Evolutionary conservation across 192 early-diverging fungal genomes (phyloP).

Genomic region (Coemansia asiatica): DNA sequence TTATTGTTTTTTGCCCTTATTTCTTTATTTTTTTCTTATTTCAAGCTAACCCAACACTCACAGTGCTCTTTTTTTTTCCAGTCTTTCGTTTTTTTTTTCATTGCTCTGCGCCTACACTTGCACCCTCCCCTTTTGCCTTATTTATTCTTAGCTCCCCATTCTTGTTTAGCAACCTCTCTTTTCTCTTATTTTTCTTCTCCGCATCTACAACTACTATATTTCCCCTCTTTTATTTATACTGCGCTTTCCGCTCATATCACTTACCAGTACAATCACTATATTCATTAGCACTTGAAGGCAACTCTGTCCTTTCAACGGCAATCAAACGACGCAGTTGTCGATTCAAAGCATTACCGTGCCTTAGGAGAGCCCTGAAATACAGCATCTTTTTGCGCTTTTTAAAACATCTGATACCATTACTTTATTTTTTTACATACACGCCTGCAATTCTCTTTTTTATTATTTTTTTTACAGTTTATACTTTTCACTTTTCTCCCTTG

Average conservation of each 20-base stretch:
- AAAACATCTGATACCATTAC: not conserved
- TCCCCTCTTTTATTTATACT: not conserved
- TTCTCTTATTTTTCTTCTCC: not conserved
- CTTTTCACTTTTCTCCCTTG: not conserved
- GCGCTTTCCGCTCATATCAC: not conserved
- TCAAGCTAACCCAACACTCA: constrained; percentile 4
- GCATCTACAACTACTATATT: not conserved
- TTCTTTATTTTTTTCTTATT: not conserved
- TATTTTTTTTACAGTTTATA: not conserved
- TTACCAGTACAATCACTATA: not conserved
- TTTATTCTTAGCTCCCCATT: constrained; percentile 4
- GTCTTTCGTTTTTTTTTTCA: not conserved
- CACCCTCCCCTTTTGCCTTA: not conserved
- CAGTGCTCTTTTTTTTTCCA: not conserved
- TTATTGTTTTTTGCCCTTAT: not conserved
- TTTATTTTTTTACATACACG: not conserved
- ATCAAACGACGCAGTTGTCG: not conserved
- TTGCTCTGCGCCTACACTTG: constrained; percentile 1
- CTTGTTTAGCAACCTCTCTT: constrained; percentile 1
- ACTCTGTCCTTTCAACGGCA: not conserved
- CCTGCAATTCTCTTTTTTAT: not conserved
- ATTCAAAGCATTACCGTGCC: not conserved
- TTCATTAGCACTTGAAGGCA: not conserved
- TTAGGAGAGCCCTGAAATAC: not conserved
- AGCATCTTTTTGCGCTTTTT: not conserved